These are phyloP conservation scores for Chrysochromulina tobinii DNA, from an alignment of 78 protist genomes.

Conservation along the genomic window DNA sequence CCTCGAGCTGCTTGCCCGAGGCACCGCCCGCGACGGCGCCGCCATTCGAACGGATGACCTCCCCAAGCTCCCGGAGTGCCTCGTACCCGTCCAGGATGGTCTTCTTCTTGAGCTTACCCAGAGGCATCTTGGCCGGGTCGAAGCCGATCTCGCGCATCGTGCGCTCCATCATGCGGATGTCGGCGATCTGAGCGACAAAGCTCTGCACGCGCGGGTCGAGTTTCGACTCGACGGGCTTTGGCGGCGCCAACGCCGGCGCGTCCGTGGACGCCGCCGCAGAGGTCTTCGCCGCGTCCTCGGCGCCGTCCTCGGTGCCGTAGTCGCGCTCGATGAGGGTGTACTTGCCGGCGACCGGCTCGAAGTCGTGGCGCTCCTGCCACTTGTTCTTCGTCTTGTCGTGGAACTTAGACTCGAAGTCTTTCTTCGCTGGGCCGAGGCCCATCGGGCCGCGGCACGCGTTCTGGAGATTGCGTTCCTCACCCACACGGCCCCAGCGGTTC, in stretches of 20 bases:
- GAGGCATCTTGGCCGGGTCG: conserved; percentile 76
- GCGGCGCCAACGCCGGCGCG: not conserved
- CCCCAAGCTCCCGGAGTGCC: not conserved
- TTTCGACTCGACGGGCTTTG: no score
- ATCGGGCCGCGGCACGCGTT: no score
- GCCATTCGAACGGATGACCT: not conserved
- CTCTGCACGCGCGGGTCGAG: conserved; percentile 2
- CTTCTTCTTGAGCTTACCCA: conserved; percentile 50
- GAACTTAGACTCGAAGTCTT: conserved; percentile 26
- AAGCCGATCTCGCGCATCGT: not conserved
- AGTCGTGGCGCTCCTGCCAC: conserved; percentile 30
- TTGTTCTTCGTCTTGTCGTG: conserved; percentile 44
- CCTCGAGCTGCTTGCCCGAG: not conserved
- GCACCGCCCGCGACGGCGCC: not conserved
- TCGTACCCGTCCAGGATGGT: not conserved
- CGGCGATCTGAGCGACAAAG: no score
- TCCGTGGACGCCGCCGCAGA: not conserved
- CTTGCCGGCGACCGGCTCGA: not conserved
- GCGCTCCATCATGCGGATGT: no score
- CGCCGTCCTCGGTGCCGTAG: not conserved
- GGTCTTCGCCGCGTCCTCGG: not conserved
- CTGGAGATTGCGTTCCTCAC: no score
- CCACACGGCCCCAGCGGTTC: not conserved
- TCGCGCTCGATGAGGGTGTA: not conserved
- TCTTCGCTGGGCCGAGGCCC: conserved; percentile 29